phyloP scores from a whole-genome alignment of 2,329 filamentous ascomycete species.

The Rutstroemia sp. region DNA sequence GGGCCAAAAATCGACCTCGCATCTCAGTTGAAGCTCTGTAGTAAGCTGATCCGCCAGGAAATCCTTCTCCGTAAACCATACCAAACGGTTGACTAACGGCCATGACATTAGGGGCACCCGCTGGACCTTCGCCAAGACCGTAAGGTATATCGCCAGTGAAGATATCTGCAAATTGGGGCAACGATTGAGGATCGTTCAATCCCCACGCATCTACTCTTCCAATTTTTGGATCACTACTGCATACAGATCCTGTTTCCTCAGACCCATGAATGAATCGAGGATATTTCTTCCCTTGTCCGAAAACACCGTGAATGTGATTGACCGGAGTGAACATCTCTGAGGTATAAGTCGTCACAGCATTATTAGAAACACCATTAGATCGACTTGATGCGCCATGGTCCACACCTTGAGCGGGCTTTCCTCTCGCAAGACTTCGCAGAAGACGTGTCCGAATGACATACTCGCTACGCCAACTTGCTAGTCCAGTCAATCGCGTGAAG shows the following conservation, averaged over 20 bases:
- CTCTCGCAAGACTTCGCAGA: conserved; percentile 71
- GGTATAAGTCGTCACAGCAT: conserved; percentile 75
- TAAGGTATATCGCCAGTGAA: conserved; percentile 67
- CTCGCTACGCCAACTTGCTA: conserved; percentile 94
- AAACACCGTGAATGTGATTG: conserved; percentile 73
- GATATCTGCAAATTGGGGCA: conserved; percentile 71
- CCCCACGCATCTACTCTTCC: conserved; percentile 80
- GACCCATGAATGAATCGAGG: conserved; percentile 79
- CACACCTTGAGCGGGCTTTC: conserved; percentile 61
- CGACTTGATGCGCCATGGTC: conserved; percentile 46
- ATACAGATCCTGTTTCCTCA: conserved; percentile 69
- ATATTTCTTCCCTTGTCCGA: conserved; percentile 64
- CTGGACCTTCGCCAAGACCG: conserved; percentile 71
- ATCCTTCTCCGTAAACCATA: conserved; percentile 77
- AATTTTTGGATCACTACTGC: conserved; percentile 69
- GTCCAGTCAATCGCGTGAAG: conserved; percentile 73
- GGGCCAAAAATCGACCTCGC: conserved; percentile 65
- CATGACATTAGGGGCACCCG: conserved; percentile 78
- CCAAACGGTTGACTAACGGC: conserved; percentile 84
- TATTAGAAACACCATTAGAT: conserved; percentile 39
- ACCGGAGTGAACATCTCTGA: conserved; percentile 75
- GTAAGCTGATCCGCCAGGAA: conserved; percentile 73
- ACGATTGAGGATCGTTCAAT: conserved; percentile 64
- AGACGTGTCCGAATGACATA: conserved; percentile 84
- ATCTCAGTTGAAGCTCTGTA: conserved; percentile 69